phyloP scores from a whole-genome alignment of 2,329 filamentous ascomycete genomes.

The Colletotrichum orchidophilum region DNA sequence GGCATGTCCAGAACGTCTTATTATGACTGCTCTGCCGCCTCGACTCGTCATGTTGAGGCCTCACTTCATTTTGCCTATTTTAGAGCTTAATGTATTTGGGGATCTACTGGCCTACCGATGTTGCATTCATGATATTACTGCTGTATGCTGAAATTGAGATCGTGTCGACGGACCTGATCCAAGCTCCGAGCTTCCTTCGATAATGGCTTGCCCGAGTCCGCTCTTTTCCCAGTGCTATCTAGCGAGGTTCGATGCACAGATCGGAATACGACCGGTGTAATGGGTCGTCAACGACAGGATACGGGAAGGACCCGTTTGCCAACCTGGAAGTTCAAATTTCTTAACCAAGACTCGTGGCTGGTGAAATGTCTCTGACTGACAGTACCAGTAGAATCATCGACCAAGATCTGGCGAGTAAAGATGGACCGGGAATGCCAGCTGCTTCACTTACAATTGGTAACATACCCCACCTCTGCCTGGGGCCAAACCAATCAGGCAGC shows the following conservation, averaged over 20 bases:
- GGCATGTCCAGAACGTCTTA: too few relatives aligned
- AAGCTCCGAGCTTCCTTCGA: neutral
- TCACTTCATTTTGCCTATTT: too few relatives aligned
- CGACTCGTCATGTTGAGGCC: too few relatives aligned
- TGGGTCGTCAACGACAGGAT: neutral
- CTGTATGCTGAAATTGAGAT: too few relatives aligned
- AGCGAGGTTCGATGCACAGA: neutral
- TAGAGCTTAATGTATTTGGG: too few relatives aligned
- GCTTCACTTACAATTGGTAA: neutral
- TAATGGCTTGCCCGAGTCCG: neutral
- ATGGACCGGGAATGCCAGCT: neutral
- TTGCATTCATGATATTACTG: too few relatives aligned
- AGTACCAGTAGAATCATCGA: neutral
- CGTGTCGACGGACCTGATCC: too few relatives aligned
- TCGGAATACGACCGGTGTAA: neutral
- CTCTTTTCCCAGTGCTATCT: neutral
- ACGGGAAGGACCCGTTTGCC: neutral
- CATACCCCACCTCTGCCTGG: neutral
- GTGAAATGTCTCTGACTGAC: neutral
- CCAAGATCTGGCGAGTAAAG: neutral
- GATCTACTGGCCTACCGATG: too few relatives aligned
- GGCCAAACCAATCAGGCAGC: neutral
- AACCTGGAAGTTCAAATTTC: neutral
- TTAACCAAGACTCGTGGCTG: neutral
- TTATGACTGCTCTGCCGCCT: too few relatives aligned